Conservation (phyloP, 192 early-diverging fungal species). For the Coemansia asiatica region DNA sequence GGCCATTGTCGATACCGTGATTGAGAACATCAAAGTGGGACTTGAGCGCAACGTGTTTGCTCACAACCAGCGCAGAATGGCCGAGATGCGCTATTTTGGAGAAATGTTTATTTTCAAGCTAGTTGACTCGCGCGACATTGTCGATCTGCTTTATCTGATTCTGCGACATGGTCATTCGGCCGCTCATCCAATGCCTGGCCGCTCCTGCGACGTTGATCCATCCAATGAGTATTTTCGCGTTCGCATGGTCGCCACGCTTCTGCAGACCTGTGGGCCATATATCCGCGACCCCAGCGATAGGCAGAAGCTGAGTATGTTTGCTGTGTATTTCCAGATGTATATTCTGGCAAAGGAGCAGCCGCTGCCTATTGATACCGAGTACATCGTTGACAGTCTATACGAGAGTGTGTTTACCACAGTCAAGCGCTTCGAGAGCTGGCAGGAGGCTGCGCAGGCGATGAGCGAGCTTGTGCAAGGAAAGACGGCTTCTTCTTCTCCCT, state of each 20-base stretch:
- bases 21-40: slow-evolving; percentile 88
- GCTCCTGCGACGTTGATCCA: slow-evolving; percentile 69
- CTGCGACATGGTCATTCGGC: slow-evolving; percentile 82
- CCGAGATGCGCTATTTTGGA: slow-evolving; percentile 79
- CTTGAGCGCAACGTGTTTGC: slow-evolving; percentile 92
- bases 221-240: slow-evolving; percentile 91
- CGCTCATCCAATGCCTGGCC: slow-evolving; percentile 50
- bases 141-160: slow-evolving; percentile 84
- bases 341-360: slow-evolving; percentile 73
- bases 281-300: slow-evolving; percentile 64
- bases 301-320: slow-evolving; percentile 53
- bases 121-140: slow-evolving; percentile 73
- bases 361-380: slow-evolving; percentile 86
- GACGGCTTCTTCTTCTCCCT: slow-evolving; percentile 45
- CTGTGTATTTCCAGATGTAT: slow-evolving; percentile 89
- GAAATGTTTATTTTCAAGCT: slow-evolving; percentile 91
- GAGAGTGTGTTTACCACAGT: slow-evolving; percentile 67
- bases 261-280: slow-evolving; percentile 85
- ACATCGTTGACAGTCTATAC: slow-evolving; percentile 77
- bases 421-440: slow-evolving; percentile 60
- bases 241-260: slow-evolving; percentile 78
- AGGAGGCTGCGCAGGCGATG: slow-evolving; percentile 77
- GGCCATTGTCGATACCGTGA: slow-evolving; percentile 76
- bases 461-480: slow-evolving; percentile 61
- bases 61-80: slow-evolving; percentile 88